Evolutionary conservation across 1,284 basidiomycete genomes (phyloP).

Genomic region (Taiwanofungus camphoratus): DNA sequence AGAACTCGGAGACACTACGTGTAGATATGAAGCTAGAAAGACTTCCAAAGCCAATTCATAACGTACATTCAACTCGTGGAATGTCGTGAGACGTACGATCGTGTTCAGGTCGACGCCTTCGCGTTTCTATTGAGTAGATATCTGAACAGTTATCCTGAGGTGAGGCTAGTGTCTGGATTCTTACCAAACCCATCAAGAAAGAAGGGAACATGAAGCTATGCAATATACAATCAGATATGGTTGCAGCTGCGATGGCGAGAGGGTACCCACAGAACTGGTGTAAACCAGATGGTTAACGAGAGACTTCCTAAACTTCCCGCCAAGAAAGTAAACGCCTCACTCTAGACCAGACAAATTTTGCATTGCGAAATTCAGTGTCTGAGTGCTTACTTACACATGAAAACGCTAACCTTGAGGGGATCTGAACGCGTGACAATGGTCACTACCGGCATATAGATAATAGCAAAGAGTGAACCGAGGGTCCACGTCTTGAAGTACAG

Average conservation of each 20-base stretch:
- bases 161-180: slow-evolving; percentile 17
- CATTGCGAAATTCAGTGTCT: too few relatives aligned
- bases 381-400: too few relatives aligned
- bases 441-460: slow-evolving; percentile 63
- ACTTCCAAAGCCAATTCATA: background rate
- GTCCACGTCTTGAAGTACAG: slow-evolving; percentile 68
- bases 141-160: background rate
- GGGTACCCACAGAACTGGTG: slow-evolving; percentile 53
- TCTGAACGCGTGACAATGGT: slow-evolving; percentile 55
- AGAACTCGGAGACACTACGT: slow-evolving; percentile 58
- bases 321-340: slow-evolving; percentile 63
- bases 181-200: slow-evolving; percentile 56
- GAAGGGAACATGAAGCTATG: slow-evolving; percentile 57
- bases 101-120: slow-evolving; percentile 58
- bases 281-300: slow-evolving; percentile 61
- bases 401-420: slow-evolving; percentile 46
- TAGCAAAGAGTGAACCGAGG: slow-evolving; percentile 51
- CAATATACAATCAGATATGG: background rate
- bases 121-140: slow-evolving; percentile 31
- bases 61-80: slow-evolving; percentile 72
- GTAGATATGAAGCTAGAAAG: background rate
- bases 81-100: slow-evolving; percentile 66
- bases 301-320: slow-evolving; percentile 64
- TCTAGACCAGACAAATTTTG: slow-evolving; percentile 40
- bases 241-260: background rate